Evolutionary conservation across 129 eudicot genomes (phyloP).

Genomic region (Lactuca sativa): DNA sequence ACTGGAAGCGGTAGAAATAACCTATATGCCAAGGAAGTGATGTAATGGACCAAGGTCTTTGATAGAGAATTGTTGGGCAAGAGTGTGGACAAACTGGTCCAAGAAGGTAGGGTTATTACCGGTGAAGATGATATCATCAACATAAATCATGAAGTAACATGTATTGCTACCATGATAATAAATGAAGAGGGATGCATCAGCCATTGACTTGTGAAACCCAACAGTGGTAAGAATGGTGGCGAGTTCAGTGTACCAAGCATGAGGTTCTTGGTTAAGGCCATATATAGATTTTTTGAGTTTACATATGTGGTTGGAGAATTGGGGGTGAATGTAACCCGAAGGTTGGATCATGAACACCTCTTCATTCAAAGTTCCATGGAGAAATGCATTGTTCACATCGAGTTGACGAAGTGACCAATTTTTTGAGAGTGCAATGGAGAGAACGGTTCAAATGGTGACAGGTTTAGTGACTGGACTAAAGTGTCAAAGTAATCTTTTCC

Average conservation of each 20-base stretch:
- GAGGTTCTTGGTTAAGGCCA: no score
- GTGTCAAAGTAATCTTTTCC: background rate
- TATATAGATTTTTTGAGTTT: background rate
- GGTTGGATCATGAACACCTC: background rate
- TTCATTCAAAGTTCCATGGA: background rate
- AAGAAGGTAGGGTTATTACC: background rate
- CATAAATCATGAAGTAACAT: no score
- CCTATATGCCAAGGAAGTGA: background rate
- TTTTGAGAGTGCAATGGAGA: no score
- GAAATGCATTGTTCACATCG: no score
- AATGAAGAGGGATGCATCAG: background rate
- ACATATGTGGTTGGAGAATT: background rate
- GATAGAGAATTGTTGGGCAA: background rate
- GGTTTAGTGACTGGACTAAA: no score
- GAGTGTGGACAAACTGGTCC: background rate
- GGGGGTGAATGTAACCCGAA: background rate
- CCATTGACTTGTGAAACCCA: background rate
- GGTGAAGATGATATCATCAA: no score
- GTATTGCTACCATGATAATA: no score
- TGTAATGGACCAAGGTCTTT: slow-evolving; percentile 2
- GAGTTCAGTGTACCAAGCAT: no score
- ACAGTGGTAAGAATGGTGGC: background rate
- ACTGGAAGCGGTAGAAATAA: slow-evolving; percentile 1
- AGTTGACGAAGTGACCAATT: no score
- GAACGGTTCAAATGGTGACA: no score